phyloP scores from a whole-genome alignment of 768 basidiomycete species.

The Xerocomellus amylosporus region DNA sequence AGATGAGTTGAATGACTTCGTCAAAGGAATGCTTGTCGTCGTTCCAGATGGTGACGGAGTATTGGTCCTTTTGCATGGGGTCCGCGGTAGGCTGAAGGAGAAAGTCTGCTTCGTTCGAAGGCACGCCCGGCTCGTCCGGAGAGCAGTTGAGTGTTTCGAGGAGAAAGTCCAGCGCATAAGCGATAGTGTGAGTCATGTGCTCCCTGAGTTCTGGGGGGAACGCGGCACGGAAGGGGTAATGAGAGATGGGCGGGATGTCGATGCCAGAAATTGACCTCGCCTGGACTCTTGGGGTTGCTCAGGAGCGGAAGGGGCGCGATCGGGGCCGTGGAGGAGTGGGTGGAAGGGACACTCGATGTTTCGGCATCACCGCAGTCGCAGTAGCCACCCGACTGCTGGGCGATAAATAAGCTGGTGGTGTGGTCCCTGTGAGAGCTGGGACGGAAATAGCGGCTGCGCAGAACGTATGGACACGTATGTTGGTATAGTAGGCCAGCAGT shows the following conservation, averaged over 20 bases:
- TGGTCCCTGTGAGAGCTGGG: too few relatives aligned
- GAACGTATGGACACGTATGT: too few relatives aligned
- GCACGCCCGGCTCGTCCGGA: conserved; percentile 70
- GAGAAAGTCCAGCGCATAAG: conserved; percentile 73
- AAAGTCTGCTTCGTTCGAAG: conserved; percentile 63
- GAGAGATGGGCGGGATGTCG: conserved; percentile 57
- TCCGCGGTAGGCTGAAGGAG: conserved; percentile 73
- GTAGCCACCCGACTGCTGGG: too few relatives aligned
- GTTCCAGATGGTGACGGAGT: conserved; percentile 88
- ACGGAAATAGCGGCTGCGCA: too few relatives aligned
- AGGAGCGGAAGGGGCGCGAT: too few relatives aligned
- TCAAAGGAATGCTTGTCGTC: conserved; percentile 95
- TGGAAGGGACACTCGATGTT: too few relatives aligned
- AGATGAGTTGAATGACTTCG: conserved; percentile 75
- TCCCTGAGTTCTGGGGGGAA: conserved; percentile 68
- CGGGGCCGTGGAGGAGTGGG: too few relatives aligned
- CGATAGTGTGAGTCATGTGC: conserved; percentile 68
- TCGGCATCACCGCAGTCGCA: too few relatives aligned
- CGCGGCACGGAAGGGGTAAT: conserved; percentile 54
- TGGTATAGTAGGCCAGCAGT: too few relatives aligned
- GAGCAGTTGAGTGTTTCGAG: too few relatives aligned
- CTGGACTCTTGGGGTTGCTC: too few relatives aligned
- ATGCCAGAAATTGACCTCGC: conserved; percentile 40
- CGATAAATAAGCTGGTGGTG: too few relatives aligned
- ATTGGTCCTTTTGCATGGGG: conserved; percentile 75